Percentiles rank a stretch among this genome's conserved stretches.
These are phyloP conservation scores for Leptographium flavum DNA, from an alignment of 2,329 filamentous ascomycete species.

Conservation along the genomic window DNA sequence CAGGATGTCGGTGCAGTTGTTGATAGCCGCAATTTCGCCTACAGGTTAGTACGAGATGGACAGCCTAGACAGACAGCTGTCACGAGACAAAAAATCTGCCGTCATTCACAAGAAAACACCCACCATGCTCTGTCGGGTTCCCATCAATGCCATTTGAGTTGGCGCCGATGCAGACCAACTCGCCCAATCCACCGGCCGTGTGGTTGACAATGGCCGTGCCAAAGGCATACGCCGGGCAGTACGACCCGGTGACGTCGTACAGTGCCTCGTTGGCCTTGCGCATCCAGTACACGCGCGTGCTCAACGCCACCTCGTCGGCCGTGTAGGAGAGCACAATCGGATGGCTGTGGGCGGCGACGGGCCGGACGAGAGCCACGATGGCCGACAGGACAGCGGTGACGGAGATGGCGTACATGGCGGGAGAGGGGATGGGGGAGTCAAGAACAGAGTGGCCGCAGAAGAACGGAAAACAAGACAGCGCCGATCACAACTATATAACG, in stretches of 20 bases:
- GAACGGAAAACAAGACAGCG: too few relatives aligned
- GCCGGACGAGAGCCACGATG: too few relatives aligned
- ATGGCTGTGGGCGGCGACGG: too few relatives aligned
- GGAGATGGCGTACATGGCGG: too few relatives aligned
- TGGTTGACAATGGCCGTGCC: conserved; percentile 42
- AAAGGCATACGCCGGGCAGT: conserved; percentile 40
- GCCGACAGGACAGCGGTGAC: too few relatives aligned
- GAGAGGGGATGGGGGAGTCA: too few relatives aligned
- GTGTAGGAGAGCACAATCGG: too few relatives aligned
- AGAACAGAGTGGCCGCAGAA: too few relatives aligned
- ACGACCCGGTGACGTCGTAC: conserved; percentile 14
- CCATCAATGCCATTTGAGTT: conserved; percentile 29
- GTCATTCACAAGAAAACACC: neutral
- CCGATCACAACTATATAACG: too few relatives aligned
- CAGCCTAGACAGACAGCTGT: neutral
- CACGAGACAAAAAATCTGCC: neutral
- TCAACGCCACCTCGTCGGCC: conserved; percentile 8
- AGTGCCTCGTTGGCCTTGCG: conserved; percentile 31
- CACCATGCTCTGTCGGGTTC: conserved; percentile 36
- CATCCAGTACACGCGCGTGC: conserved; percentile 31
- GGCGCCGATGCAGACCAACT: conserved; percentile 34
- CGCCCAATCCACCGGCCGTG: conserved; percentile 24
- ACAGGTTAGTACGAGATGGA: neutral
- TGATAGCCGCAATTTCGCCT: conserved; percentile 39
- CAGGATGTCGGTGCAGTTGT: conserved; percentile 35